A percentile compares a stretch with the other conserved stretches of the same genome.
phyloP scores from a whole-genome alignment of 345 rosid species.

The Arabidopsis suecica region DNA sequence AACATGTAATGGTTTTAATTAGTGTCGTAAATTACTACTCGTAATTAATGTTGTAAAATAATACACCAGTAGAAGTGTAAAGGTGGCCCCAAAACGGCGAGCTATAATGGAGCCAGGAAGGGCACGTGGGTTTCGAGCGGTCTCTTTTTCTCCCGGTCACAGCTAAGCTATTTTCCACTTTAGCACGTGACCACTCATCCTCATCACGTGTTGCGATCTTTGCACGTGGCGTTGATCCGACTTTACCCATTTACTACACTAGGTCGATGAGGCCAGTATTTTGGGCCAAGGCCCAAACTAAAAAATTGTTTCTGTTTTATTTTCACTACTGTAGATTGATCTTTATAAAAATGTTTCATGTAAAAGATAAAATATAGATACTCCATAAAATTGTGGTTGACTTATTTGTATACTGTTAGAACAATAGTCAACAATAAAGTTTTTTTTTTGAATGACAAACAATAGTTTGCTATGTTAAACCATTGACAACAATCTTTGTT shows the following conservation, averaged over 20 bases:
- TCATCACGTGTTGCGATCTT: slow-evolving; percentile 22
- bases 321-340: background rate
- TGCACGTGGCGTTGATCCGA: slow-evolving; percentile 29
- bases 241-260: background rate
- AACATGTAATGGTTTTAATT: too few relatives aligned
- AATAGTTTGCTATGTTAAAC: background rate
- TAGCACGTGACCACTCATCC: slow-evolving; percentile 33
- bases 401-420: background rate
- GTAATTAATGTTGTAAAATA: background rate
- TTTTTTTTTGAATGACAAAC: background rate
- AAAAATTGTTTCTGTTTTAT: background rate
- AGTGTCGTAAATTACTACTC: too few relatives aligned
- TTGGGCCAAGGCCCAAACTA: slow-evolving; percentile 14
- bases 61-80: background rate
- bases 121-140: slow-evolving; percentile 39
- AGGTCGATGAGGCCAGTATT: background rate
- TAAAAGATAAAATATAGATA: too few relatives aligned
- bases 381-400: too few relatives aligned
- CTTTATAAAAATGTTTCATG: background rate
- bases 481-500: background rate
- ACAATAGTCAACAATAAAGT: background rate
- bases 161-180: slow-evolving; percentile 26
- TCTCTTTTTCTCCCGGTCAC: slow-evolving; percentile 36
- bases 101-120: slow-evolving; percentile 23
- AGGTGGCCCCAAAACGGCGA: slow-evolving; percentile 25